Evolutionary conservation across 2,329 filamentous ascomycete genomes (phyloP).

Genomic region (Metarhizium robertsii): DNA sequence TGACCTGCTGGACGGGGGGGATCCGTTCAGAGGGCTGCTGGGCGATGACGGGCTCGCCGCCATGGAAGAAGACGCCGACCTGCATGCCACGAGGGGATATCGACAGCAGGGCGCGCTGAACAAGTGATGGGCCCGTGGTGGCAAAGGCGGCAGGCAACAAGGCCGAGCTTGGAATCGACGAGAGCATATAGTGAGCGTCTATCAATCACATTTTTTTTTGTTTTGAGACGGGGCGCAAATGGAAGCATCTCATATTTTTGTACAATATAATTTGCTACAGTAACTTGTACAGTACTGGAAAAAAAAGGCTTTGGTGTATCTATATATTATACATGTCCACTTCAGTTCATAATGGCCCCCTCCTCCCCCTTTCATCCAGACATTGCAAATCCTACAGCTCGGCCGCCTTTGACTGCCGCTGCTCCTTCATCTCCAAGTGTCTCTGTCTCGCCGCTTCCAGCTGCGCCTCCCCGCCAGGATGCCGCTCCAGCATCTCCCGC

Average conservation of each 20-base stretch:
- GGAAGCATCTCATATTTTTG: no score
- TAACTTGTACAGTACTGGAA: no score
- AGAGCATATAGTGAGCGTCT: no score
- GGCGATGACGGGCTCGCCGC: slow-evolving; percentile 25
- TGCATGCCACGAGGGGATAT: slow-evolving; percentile 37
- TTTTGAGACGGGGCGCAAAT: no score
- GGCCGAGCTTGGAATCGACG: slow-evolving; percentile 2
- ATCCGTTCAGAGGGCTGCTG: slow-evolving; percentile 55
- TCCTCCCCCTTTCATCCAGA: no score
- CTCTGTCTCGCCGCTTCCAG: slow-evolving; percentile 38
- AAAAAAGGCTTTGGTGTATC: no score
- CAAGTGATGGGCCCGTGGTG: slow-evolving; percentile 13
- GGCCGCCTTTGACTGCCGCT: slow-evolving; percentile 24
- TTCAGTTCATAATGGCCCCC: not conserved
- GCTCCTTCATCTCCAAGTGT: slow-evolving; percentile 46
- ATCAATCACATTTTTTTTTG: no score
- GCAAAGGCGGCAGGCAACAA: not conserved
- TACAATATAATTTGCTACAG: no score
- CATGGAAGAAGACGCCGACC: slow-evolving; percentile 22
- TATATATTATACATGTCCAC: slow-evolving; percentile 29
- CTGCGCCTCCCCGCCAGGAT: slow-evolving; percentile 34
- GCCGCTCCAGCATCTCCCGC: slow-evolving; percentile 33
- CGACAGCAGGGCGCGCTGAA: slow-evolving; percentile 35
- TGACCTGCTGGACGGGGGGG: slow-evolving; percentile 62
- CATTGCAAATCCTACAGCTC: not conserved